Base-by-base conservation (phyloP, 2,329 filamentous ascomycete species). In the Alternaria rosae region DNA sequence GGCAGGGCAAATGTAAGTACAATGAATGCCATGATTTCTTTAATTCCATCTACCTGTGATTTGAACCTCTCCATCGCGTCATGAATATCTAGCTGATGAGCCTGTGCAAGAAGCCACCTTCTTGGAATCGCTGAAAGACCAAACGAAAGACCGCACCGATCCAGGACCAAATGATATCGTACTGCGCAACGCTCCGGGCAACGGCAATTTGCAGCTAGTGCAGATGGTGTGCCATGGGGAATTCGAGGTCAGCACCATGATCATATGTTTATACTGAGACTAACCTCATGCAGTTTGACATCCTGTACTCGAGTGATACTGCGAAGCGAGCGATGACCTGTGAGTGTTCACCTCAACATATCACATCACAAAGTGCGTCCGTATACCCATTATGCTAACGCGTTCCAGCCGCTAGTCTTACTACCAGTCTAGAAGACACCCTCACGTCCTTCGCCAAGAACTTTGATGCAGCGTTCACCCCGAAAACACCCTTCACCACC, bases 141-240 rank as follows among this genome's bases (percentile, higher is more conserved):
- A 89, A 88, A 93, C 21, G 21, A 64, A 67, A 15, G 61, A 67
- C 32, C 56, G 55, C 20, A 66, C 59, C 6, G 57, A 66, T 17
- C 50, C 54, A 26, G 59, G 61, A 10, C 59, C 68, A 20, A 61
- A 62, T 43, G 67, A 71, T 26, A 54, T 65, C 91, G 92, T 72
- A 3, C 52, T 76, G 12, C 59, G 60, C 89, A 91, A 95, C 76
- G 80, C 81, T 21, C 88, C 91, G 8, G 88, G 86, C 4, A 71
- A 80, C 17, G 94, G 93, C 20, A 98, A 97, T 74, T 82, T 92
- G 23, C 94, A 98, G 65, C 83, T 97, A 47, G 85, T 98, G 32
- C 92, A 98, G 79, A 96, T 97, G 80, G 87, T 93, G 3, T 97
- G 96, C 70, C 87, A 94, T 70, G 94, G 94, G 3, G 79, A 88